phyloP scores from a whole-genome alignment of 768 basidiomycete species.

The Lanmaoa pseudosensibilis region DNA sequence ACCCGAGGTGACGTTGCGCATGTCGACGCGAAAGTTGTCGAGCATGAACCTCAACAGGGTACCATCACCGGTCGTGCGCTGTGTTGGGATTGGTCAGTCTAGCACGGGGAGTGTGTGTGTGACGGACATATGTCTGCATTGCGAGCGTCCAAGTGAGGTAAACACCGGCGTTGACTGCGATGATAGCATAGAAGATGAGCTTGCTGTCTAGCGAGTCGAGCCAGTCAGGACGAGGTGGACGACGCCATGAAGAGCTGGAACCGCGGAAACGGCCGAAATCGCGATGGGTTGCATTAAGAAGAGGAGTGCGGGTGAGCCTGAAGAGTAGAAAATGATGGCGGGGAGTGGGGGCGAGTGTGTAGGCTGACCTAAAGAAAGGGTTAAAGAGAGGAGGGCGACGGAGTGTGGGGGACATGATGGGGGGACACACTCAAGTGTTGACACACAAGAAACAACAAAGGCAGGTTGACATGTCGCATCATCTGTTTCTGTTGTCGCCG shows the following conservation, averaged over 20 bases:
- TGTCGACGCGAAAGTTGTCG: slow-evolving; percentile 62
- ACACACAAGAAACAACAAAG: slow-evolving; percentile 14
- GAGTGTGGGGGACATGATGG: not conserved
- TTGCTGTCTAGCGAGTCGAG: slow-evolving; percentile 56
- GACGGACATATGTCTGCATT: slow-evolving; percentile 31
- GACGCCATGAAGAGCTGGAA: slow-evolving; percentile 27
- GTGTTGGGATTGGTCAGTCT: slow-evolving; percentile 1
- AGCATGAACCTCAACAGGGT: slow-evolving; percentile 49
- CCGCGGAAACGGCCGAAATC: slow-evolving; percentile 7
- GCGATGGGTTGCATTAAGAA: slow-evolving; percentile 26
- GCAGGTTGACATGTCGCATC: slow-evolving; percentile 66
- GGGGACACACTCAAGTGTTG: not conserved
- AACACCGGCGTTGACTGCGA: slow-evolving; percentile 61
- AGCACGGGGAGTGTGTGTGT: slow-evolving; percentile 18
- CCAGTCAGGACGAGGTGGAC: slow-evolving; percentile 32
- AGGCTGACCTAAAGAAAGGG: not conserved
- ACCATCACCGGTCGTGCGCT: slow-evolving; percentile 42
- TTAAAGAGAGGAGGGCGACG: not conserved
- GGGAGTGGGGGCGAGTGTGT: not conserved
- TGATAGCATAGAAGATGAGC: slow-evolving; percentile 59
- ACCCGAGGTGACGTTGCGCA: slow-evolving; percentile 61
- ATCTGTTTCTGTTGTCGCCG: slow-evolving; percentile 82
- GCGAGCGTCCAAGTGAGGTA: slow-evolving; percentile 58
- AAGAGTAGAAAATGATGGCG: not conserved
- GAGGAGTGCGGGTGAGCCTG: slow-evolving; percentile 12